Evolutionary conservation across 164 flowering plant species (phyloP).

Genomic region (Amborella trichopoda): DNA sequence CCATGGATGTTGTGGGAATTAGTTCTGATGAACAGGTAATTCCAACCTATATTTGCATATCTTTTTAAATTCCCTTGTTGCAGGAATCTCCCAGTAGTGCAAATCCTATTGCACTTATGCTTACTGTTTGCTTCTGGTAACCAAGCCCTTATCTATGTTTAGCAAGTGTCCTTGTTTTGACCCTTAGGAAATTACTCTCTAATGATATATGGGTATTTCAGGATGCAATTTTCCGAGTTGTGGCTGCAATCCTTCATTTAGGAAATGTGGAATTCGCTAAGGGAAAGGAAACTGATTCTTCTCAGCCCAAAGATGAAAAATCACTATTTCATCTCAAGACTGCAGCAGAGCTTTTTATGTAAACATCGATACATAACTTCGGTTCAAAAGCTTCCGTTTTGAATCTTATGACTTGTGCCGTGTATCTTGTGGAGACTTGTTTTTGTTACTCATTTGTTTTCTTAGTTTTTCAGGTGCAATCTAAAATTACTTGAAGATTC

Average conservation of each 20-base stretch:
- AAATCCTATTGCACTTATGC: too few relatives aligned
- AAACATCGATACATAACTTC: constrained; percentile 4
- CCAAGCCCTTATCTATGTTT: too few relatives aligned
- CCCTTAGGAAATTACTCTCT: too few relatives aligned
- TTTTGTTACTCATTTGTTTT: constrained; percentile 5
- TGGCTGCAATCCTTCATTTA: constrained; percentile 82
- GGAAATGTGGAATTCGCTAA: constrained; percentile 75
- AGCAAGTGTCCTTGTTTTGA: too few relatives aligned
- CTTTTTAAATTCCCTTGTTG: neutral
- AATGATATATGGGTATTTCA: constrained; percentile 14
- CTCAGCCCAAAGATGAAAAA: constrained; percentile 72
- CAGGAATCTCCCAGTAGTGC: too few relatives aligned
- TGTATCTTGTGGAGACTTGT: too few relatives aligned
- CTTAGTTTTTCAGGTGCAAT: constrained; percentile 51
- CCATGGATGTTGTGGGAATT: constrained; percentile 84
- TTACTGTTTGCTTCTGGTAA: too few relatives aligned
- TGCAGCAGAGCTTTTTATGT: constrained; percentile 82
- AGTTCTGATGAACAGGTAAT: constrained; percentile 64
- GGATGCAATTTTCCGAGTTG: constrained; percentile 82
- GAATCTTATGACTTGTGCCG: too few relatives aligned
- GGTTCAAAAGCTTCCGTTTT: too few relatives aligned
- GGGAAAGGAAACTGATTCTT: constrained; percentile 61
- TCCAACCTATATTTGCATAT: neutral
- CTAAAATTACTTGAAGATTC: constrained; percentile 77
- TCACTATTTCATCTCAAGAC: constrained; percentile 60